Conservation (phyloP, 1,139 yeast species). For the Debaryomyces fabryi region DNA sequence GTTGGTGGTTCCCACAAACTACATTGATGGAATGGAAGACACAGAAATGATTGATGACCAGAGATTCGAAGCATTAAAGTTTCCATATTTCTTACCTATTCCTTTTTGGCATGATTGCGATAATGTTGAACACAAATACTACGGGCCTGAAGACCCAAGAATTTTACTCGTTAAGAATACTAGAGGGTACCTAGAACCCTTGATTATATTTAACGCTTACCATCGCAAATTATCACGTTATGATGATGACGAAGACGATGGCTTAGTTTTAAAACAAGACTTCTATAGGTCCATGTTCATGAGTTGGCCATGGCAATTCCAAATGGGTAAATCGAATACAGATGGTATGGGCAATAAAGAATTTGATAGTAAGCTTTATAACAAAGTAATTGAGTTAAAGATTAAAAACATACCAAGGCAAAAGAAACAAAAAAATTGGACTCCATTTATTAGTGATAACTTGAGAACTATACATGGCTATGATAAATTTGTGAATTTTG, state of each 20-base stretch:
- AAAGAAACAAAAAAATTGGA: constrained; percentile 46
- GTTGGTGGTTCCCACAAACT: constrained; percentile 36
- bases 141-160: constrained; percentile 51
- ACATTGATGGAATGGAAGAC: constrained; percentile 10
- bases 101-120: constrained; percentile 36
- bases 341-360: constrained; percentile 24
- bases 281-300: constrained; percentile 19
- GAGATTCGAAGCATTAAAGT: constrained; percentile 20
- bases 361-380: constrained; percentile 24
- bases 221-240: constrained; percentile 29
- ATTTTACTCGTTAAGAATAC: constrained; percentile 34
- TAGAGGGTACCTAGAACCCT: constrained; percentile 39
- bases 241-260: constrained; percentile 30
- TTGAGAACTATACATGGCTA: constrained; percentile 23
- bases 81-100: constrained; percentile 35
- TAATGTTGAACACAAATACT: constrained; percentile 24
- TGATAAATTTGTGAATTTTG: constrained; percentile 34
- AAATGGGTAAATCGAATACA: constrained; percentile 30
- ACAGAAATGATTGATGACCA: constrained; percentile 13
- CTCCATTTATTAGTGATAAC: constrained; percentile 36
- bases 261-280: constrained; percentile 14
- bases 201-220: constrained; percentile 36
- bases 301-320: constrained; percentile 30
- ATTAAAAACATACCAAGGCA: constrained; percentile 26
- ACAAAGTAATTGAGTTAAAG: constrained; percentile 27